A percentile compares a stretch with the other conserved stretches of the same genome.
Evolutionary conservation across 2,329 filamentous ascomycete genomes (phyloP).

Genomic region (Teratosphaeria pseudoeucalypti): DNA sequence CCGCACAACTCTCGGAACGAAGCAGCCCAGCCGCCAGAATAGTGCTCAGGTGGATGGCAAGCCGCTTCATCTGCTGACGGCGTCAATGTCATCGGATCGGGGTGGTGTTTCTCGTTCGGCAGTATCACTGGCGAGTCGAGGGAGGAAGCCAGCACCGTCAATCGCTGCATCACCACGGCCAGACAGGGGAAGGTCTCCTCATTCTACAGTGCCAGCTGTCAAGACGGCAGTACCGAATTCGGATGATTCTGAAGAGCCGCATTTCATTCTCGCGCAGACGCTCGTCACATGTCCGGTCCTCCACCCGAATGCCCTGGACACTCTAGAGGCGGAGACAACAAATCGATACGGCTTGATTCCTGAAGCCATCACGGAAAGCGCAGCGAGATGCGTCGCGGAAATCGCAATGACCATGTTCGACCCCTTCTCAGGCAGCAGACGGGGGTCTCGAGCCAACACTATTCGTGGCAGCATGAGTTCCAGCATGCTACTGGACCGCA

Average conservation of each 20-base stretch:
- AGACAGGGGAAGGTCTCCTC: constrained; percentile 21
- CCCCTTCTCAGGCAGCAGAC: constrained; percentile 12
- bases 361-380: constrained; percentile 85
- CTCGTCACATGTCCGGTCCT: constrained; percentile 48
- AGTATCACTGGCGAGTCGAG: constrained; percentile 13
- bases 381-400: constrained; percentile 78
- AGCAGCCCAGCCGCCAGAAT: constrained; percentile 25
- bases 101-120: constrained; percentile 12
- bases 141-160: constrained; percentile 10
- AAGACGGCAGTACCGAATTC: constrained; percentile 5
- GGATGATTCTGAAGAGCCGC: constrained; percentile 19
- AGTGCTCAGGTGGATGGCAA: constrained; percentile 31
- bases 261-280: constrained; percentile 44
- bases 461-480: constrained; percentile 50
- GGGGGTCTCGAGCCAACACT: constrained; percentile 25
- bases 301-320: constrained; percentile 73
- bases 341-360: constrained; percentile 79
- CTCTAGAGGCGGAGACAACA: constrained; percentile 82
- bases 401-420: constrained; percentile 48
- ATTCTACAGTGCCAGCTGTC: constrained; percentile 15
- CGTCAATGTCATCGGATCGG: constrained; percentile 20
- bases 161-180: constrained; percentile 17
- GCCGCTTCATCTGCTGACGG: constrained; percentile 18
- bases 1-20: constrained; percentile 13
- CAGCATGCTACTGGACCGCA: constrained; percentile 42